Base-by-base conservation (phyloP, 2,329 filamentous ascomycete genomes). In the Exophiala xenobiotica region DNA sequence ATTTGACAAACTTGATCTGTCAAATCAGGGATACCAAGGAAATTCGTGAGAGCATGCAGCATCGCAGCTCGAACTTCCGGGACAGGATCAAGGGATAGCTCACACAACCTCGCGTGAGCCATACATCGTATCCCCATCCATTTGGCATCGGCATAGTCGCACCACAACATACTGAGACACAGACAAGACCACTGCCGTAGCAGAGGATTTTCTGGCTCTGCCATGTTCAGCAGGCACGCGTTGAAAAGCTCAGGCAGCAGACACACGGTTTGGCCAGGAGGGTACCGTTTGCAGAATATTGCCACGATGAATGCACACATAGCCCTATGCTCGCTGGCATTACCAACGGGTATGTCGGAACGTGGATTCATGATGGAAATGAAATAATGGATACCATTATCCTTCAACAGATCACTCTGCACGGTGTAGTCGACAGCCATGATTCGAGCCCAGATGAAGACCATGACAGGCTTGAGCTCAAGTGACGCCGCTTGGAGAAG, bases 221-320 rank as follows among this genome's bases (percentile, higher is more conserved):
- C 81, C 33, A 97, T 76, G 69, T 97, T 91, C 4, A 80, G 78
- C 33, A 97, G 74, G 66, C 92, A 97, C 61, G 87, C 92, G 35
- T 56, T 57, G 54, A 62, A 58, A 56, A 97, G 85, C 59, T 96
- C 91, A 0, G 87, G 88, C 60, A 89, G 88, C 61, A 96, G 85
- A 66, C 91, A 96, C 8, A 96, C 91, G 44, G 86, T 86, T 68
- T 96, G 91, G 2, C 92, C 93, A 57, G 93, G 89, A 58, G 86
- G 87, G 70, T 96, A 96, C 58, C 88, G 88, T 67, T 93, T 95
- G 80, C 93, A 99, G 57, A 99, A 90, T 80, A 96, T 95, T 20
- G 92, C 88, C 35, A 97, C 82, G 56, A 99, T 96, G 67, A 99
- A 99, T 1, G 93, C 91, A 68, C 93, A 97, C 93, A 99, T 99